Conservation (phyloP, 2,329 filamentous ascomycete genomes). For the Cladophialophora psammophila region DNA sequence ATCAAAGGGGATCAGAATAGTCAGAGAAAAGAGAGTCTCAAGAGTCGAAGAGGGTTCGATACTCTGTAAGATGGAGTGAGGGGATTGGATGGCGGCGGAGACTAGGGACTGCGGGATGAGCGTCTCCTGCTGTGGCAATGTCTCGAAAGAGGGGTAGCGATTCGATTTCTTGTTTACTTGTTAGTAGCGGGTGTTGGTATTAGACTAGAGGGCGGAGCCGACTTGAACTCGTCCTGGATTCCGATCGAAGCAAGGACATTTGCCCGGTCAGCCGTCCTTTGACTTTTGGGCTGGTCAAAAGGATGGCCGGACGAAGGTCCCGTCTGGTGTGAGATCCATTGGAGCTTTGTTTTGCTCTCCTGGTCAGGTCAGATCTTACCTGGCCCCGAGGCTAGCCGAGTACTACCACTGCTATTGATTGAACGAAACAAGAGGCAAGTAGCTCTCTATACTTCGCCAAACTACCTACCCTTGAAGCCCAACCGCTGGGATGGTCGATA, state of each 20-base stretch:
- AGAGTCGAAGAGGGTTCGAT: conserved; percentile 3
- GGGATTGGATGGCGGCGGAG: conserved; percentile 1
- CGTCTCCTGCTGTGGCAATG: conserved; percentile 18
- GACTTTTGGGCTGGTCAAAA: conserved; percentile 11
- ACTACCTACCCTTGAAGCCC: background rate
- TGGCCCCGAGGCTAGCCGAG: conserved; percentile 9
- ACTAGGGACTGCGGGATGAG: background rate
- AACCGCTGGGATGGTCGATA: background rate
- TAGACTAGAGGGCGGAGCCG: background rate
- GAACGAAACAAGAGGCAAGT: background rate
- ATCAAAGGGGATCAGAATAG: conserved; percentile 25
- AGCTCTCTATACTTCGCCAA: background rate
- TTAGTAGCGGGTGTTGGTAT: background rate
- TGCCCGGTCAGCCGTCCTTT: background rate
- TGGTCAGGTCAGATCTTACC: conserved; percentile 17
- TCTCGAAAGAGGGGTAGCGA: conserved; percentile 21
- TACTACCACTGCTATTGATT: background rate
- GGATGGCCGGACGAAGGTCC: conserved; percentile 9
- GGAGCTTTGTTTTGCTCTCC: background rate
- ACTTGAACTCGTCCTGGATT: background rate
- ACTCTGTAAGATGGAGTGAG: background rate
- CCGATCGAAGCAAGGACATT: background rate
- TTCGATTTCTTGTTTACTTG: background rate
- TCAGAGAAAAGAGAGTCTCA: background rate
- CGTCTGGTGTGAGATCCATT: background rate